A percentile compares a stretch with the other conserved stretches of the same genome.
These are phyloP conservation scores for Shiraia bambusicola DNA, from an alignment of 2,329 filamentous ascomycete genomes.

Conservation along the genomic window DNA sequence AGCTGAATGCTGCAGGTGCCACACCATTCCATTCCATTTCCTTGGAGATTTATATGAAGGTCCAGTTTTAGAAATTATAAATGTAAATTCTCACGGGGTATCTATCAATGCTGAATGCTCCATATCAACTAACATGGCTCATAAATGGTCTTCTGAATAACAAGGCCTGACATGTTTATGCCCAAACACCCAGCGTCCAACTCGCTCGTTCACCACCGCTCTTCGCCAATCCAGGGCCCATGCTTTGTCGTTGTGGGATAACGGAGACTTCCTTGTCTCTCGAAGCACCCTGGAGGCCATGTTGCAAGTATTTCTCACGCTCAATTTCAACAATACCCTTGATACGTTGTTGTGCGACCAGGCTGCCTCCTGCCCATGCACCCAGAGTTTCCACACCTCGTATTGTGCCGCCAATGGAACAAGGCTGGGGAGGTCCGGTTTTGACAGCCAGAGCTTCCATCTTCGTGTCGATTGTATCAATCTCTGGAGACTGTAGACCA, in stretches of 20 bases:
- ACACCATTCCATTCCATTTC: conserved; percentile 14
- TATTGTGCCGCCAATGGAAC: conserved; percentile 58
- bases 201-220: conserved; percentile 40
- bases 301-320: conserved; percentile 68
- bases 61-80: too few species aligned
- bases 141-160: too few species aligned
- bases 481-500: conserved; percentile 51
- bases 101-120: not conserved
- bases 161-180: conserved; percentile 13
- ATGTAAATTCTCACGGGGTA: too few species aligned
- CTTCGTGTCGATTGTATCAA: conserved; percentile 61
- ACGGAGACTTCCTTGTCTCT: conserved; percentile 61
- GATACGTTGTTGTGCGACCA: conserved; percentile 68
- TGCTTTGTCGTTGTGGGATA: conserved; percentile 62
- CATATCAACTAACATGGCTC: not conserved
- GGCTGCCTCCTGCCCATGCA: conserved; percentile 72
- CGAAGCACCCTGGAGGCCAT: conserved; percentile 65
- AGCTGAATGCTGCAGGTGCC: conserved; percentile 9
- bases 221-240: conserved; percentile 53
- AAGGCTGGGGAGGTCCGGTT: conserved; percentile 40
- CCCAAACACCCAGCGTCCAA: conserved; percentile 46
- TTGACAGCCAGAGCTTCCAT: conserved; percentile 53
- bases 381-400: conserved; percentile 70
- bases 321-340: conserved; percentile 70
- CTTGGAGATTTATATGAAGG: too few species aligned